A percentile compares a stretch with the other conserved stretches of the same genome.
Evolutionary conservation across 2,329 filamentous ascomycete genomes (phyloP).

Genomic region (Diaporthe caulivora): DNA sequence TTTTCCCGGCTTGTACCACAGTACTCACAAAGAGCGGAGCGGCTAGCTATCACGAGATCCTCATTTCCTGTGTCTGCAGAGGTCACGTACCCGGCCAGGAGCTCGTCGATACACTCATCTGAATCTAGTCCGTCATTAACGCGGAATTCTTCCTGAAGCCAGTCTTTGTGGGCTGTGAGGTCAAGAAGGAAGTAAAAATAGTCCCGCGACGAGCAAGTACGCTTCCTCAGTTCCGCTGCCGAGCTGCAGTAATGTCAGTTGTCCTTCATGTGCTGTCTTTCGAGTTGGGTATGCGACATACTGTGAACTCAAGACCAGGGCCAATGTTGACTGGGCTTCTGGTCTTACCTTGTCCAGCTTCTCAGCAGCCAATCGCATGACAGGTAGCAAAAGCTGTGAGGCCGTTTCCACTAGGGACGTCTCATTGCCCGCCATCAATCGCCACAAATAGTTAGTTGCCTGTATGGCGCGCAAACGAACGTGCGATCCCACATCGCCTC

Average conservation of each 20-base stretch:
- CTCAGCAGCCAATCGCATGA: constrained; percentile 82
- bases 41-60: constrained; percentile 77
- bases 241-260: constrained; percentile 48
- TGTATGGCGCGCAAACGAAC: constrained; percentile 85
- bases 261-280: too few species aligned
- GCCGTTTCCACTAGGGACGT: not conserved
- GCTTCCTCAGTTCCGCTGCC: constrained; percentile 49
- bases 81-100: constrained; percentile 77
- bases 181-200: constrained; percentile 70
- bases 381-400: constrained; percentile 59
- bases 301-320: constrained; percentile 58
- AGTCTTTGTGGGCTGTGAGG: constrained; percentile 53
- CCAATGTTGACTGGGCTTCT: constrained; percentile 70
- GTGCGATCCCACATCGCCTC: constrained; percentile 91
- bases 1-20: constrained; percentile 57
- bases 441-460: constrained; percentile 76
- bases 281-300: constrained; percentile 48
- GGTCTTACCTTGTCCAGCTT: constrained; percentile 89
- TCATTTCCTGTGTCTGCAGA: constrained; percentile 85
- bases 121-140: constrained; percentile 49
- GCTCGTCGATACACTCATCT: constrained; percentile 59
- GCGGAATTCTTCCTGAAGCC: constrained; percentile 53
- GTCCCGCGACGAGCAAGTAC: constrained; percentile 68
- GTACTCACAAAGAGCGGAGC: constrained; percentile 72
- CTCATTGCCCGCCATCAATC: constrained; percentile 45